Evolutionary conservation across 805 yeast species (phyloP).

Genomic region (Zygotorulaspora sp.): DNA sequence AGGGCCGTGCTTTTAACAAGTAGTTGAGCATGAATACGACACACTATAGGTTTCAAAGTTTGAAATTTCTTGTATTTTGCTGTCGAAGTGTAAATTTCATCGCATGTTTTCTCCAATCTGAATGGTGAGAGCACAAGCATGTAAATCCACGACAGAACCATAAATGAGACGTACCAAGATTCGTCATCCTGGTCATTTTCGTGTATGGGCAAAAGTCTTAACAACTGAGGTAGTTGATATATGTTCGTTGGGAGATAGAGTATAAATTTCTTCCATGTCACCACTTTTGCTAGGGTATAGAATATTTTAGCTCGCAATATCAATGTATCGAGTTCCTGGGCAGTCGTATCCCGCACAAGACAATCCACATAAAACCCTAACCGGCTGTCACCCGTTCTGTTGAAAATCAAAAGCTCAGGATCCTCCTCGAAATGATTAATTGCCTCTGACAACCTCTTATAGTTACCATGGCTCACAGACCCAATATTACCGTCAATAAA

Average conservation of each 20-base stretch:
- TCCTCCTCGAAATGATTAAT: slow-evolving; percentile 30
- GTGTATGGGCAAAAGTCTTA: slow-evolving; percentile 22
- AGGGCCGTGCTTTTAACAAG: slow-evolving; percentile 27
- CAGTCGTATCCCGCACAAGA: slow-evolving; percentile 11
- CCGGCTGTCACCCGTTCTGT: slow-evolving; percentile 2
- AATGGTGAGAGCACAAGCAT: slow-evolving; percentile 74
- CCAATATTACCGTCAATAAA: slow-evolving; percentile 14
- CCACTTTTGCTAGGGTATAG: slow-evolving; percentile 59
- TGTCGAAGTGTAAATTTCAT: slow-evolving; percentile 37
- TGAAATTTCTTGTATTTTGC: slow-evolving; percentile 44
- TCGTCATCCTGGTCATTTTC: slow-evolving; percentile 10
- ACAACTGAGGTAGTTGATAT: slow-evolving; percentile 40
- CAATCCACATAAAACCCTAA: slow-evolving; percentile 2
- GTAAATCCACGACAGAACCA: slow-evolving; percentile 66
- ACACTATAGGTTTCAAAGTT: slow-evolving; percentile 30
- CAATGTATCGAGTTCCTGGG: background rate
- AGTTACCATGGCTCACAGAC: slow-evolving; percentile 4
- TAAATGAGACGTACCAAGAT: slow-evolving; percentile 46
- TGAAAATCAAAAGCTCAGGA: slow-evolving; percentile 14
- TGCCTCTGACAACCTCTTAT: slow-evolving; percentile 9
- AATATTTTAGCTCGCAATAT: slow-evolving; percentile 36
- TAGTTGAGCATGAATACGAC: slow-evolving; percentile 32
- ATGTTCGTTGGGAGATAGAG: slow-evolving; percentile 60
- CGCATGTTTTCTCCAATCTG: slow-evolving; percentile 39
- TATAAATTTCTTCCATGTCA: slow-evolving; percentile 60